Base-by-base conservation (phyloP, 1,139 yeast genomes). In the Scheffersomyces titani region DNA sequence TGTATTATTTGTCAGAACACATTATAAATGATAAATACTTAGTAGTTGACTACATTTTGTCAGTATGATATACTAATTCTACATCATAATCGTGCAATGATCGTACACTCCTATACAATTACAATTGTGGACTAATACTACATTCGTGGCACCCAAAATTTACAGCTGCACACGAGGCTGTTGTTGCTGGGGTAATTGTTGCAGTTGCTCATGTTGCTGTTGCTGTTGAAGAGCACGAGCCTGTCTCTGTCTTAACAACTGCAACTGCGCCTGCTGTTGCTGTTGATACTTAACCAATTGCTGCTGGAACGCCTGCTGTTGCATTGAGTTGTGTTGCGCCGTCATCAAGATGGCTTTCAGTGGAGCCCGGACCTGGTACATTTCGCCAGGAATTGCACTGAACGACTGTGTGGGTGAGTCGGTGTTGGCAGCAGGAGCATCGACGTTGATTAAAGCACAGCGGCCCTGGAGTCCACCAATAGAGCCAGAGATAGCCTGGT, bases 381-480 rank as follows among this genome's bases (percentile, higher is more conserved):
- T 67, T 61, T 80, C 84, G n/a, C 74, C 90, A 64, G 77, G 78
- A 74, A 70, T 85, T 68, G 75, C 72, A 36, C 82, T 86, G 74
- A 67, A 85, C 80, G 68, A 76, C 75, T 65, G 92, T 59, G 77
- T 82, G 65, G 70, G 69, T 6, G 74, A 67, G 54, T 71, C 78
- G 18, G 64, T 52, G 52, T 63, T 66, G 45, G 66, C 61, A 6
- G 74, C 67, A 11, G 55, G 49, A 5, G 62, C 61, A 62, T 88
- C 92, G 20, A 88, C 83, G 69, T 88, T 90, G 50, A 88, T 80
- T 60, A 89, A 82, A 0, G 92, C 93, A 57, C 92, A 87, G 58
- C 94, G 80, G 13, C 93, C 92, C 69, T 88, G 90, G 55, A 89
- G 76, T 0, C 91, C 90, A 46, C 93, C 93, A 59, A 87, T 83